Conservation (phyloP, 257 asterid species). For the Solanum appendiculatum region DNA sequence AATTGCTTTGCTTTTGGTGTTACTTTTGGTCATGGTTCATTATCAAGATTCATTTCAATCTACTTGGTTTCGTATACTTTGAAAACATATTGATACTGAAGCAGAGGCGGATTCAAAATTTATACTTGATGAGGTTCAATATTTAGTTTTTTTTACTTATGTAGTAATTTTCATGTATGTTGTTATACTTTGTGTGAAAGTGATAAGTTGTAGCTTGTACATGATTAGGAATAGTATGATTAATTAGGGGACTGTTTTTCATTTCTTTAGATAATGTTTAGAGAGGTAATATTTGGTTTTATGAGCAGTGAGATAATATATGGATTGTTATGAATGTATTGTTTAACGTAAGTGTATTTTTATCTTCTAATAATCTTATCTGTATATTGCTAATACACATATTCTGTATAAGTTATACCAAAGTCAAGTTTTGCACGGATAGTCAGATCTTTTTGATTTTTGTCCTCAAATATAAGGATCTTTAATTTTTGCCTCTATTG, state of each 20-base stretch:
- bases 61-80: conserved; percentile 30
- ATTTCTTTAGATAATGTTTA: neutral
- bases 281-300: neutral
- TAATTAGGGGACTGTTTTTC: neutral
- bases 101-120: neutral
- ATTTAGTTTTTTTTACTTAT: neutral
- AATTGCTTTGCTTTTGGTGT: conserved; percentile 25
- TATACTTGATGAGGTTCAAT: neutral
- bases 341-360: neutral
- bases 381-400: neutral
- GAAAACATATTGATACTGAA: neutral
- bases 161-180: neutral
- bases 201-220: neutral
- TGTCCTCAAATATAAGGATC: neutral
- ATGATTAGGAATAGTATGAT: neutral
- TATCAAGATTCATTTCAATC: conserved; percentile 38
- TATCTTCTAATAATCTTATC: neutral
- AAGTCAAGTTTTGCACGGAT: no score
- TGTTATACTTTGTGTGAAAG: neutral
- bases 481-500: neutral
- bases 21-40: conserved; percentile 42
- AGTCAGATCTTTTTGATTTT: no score
- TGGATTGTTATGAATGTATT: neutral
- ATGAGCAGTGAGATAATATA: neutral
- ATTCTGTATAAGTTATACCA: neutral